Base-by-base conservation (phyloP, 305 asterid species). In the Solanum hybrid region DNA sequence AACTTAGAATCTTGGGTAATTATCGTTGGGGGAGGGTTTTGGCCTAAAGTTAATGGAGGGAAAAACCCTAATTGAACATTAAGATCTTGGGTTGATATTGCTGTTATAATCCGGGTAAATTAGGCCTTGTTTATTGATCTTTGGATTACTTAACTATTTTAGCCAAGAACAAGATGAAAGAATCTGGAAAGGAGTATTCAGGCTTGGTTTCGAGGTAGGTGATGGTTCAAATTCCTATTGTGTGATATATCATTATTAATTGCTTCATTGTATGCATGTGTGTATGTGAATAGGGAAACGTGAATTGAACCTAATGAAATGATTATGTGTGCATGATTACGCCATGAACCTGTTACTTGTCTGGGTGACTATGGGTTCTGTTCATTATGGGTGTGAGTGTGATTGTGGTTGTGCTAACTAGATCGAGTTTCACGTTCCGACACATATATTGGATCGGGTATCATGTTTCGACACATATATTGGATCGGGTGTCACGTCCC, bases 311-410 rank as follows among this genome's bases (percentile, higher is more conserved):
- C 66, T 16, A 51, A 51, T 2, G 9, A 5, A 51, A 51, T 6
- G 22, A 51, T 51, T 16, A 51, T 16, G n/a, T 14, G 8, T 51
- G n/a, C 7, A 6, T 1, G 0, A 51, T 16, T 51, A 51, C n/a
- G 8, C 9, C n/a, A 51, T 51, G n/a, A 51, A 51, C 66, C 22
- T 51, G 66, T 51, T 17, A 51, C 66, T 51, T 5, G 66, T 5
- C 4, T 51, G 0, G 1, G 4, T 51, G 4, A 51, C 7, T 51
- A 51, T 51, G 1, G 0, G 66, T 6, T 0, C 64, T 51, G 0
- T 5, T 51, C 22, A 51, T 51, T 51, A 51, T 16, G 3, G 64
- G n/a, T 5, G 0, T 51, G 64, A 51, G 7, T 51, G n/a, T 51
- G 3, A 51, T 5, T 51, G 22, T 51, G 64, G 64, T 16, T 51